Evolutionary conservation across 2,329 filamentous ascomycete genomes (phyloP), one percentile per base, ranked within the genome.

Genomic region (Coleophoma crateriformis): DNA sequence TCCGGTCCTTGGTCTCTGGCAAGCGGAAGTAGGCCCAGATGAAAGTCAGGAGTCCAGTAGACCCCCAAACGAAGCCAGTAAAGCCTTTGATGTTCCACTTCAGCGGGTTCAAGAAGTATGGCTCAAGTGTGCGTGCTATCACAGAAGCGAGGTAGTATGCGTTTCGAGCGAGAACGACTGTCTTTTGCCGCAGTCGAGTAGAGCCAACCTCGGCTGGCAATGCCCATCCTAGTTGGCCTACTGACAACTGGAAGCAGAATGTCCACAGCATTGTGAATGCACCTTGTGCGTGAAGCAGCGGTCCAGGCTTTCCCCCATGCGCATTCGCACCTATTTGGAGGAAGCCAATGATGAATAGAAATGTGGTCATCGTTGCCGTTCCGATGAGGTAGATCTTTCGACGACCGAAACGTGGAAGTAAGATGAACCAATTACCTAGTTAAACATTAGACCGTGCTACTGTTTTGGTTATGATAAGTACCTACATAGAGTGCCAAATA

Each of bases 351-450:
- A 72, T 67, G 48, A 76, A 52, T 57, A 78, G 69, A 63, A 71
- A 73, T 19, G 71, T 57, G 1, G 71, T 58, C 33, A 69, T 59
- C 54, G 78, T 69, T 19, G 66, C 64, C 3, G 62, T 41, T 53
- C 76, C 75, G 64, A 71, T 77, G 43, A 75, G 68, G 54, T 75
- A 74, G 45, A 79, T 70, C 3, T 68, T 68, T 3, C 75, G 69
- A 3, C 76, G 71, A 14, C 76, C 76, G 53, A 74, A 72, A 3
- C 69, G 63, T 11, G 66, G 61, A 41, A 75, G 68, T 5, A 74
- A 68, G 47, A 71, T 66, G 67, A 70, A 65, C 76, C 76, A 74
- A 2, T 71, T 75, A 43, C 73, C 54, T 43, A 27, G 19, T n/a
- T 20, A 43, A 43, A 43, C 10, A 4, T n/a, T 43, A 10, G 14